Percentiles rank a stretch among this genome's conserved stretches.
Conservation (phyloP, 2,329 filamentous ascomycete species). For the Diaporthe nobilis region DNA sequence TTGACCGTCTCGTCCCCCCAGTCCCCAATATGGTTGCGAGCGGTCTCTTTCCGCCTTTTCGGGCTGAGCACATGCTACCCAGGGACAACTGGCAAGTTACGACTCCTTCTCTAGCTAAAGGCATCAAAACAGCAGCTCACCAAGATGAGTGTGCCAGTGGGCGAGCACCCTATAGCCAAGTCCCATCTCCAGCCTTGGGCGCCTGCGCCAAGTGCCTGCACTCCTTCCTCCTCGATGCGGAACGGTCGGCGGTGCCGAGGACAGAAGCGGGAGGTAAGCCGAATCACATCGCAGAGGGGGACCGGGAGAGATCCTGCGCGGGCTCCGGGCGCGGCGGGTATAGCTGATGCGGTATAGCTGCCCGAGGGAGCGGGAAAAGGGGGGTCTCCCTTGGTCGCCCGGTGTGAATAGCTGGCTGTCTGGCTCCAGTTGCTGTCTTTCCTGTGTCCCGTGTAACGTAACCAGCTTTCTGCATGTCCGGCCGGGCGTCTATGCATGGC, state of each 20-base stretch:
- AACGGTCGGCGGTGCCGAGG: not conserved
- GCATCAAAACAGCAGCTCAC: no score
- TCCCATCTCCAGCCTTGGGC: not conserved
- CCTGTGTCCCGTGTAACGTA: not conserved
- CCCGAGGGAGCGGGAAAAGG: slow-evolving; percentile 1
- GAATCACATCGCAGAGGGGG: slow-evolving; percentile 16
- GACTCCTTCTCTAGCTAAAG: no score
- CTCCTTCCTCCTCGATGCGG: not conserved
- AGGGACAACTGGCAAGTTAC: no score
- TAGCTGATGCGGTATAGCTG: slow-evolving; percentile 30
- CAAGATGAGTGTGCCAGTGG: no score
- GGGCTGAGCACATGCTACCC: no score
- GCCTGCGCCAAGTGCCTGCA: not conserved
- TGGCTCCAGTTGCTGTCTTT: not conserved
- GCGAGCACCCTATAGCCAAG: not conserved
- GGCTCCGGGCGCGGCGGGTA: slow-evolving; percentile 15
- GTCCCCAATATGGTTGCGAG: no score
- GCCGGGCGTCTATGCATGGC: slow-evolving; percentile 24
- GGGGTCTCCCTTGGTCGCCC: not conserved
- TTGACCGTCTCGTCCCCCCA: no score
- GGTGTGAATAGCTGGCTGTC: not conserved
- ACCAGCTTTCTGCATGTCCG: not conserved
- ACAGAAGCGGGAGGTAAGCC: not conserved
- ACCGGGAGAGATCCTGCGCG: slow-evolving; percentile 10
- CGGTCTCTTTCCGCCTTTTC: no score